phyloP scores from a whole-genome alignment of 2,329 filamentous ascomycete species.

The Aspergillus proliferans region DNA sequence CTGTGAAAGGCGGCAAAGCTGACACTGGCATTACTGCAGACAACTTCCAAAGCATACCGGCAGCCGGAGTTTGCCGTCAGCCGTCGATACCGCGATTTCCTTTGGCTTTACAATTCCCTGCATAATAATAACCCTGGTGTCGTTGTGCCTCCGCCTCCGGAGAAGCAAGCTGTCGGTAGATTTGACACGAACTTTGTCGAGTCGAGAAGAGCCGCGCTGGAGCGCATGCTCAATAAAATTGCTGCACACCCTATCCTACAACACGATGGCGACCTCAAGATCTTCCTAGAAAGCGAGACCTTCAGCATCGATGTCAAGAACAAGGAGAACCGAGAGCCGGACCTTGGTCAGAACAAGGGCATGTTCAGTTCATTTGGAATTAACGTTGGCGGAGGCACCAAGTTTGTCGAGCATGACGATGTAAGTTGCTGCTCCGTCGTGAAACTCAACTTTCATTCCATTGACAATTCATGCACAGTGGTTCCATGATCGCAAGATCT shows the following conservation, averaged over 20 bases:
- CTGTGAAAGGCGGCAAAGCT: neutral
- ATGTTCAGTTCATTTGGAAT: conserved; percentile 81
- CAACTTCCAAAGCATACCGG: conserved; percentile 91
- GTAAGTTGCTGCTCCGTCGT: conserved; percentile 45
- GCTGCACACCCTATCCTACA: conserved; percentile 84
- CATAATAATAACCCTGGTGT: conserved; percentile 93
- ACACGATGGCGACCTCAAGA: conserved; percentile 87
- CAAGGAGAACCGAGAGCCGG: conserved; percentile 84
- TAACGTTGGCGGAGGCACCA: conserved; percentile 66
- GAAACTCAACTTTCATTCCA: neutral
- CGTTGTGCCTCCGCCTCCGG: conserved; percentile 89
- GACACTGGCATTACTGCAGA: conserved; percentile 47
- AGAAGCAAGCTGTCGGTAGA: conserved; percentile 93
- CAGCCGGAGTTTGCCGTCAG: conserved; percentile 90
- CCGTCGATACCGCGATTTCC: conserved; percentile 87
- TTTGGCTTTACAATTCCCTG: conserved; percentile 94
- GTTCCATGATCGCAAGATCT: conserved; percentile 95
- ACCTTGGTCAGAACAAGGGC: conserved; percentile 84
- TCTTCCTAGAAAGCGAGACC: conserved; percentile 92
- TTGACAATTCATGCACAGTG: conserved; percentile 50
- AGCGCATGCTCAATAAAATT: conserved; percentile 97
- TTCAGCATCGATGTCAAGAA: conserved; percentile 98
- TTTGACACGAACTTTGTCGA: conserved; percentile 98
- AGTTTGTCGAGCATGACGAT: conserved; percentile 98
- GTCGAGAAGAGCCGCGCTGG: conserved; percentile 78